Conservation (phyloP, 352 stramenopile genomes). For the Globisporangium heterothallicum region DNA sequence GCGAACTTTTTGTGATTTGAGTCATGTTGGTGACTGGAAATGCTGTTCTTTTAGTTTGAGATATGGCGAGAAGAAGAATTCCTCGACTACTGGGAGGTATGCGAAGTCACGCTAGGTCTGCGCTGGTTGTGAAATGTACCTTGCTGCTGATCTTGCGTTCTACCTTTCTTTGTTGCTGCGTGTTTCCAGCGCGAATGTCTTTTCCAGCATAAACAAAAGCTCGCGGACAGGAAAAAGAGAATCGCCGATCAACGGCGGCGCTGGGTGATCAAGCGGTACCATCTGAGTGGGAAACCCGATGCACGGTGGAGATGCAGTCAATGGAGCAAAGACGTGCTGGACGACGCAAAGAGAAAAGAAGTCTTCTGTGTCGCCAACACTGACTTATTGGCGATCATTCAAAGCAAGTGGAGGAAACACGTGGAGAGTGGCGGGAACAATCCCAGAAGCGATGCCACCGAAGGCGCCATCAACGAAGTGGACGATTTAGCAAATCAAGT, state of each 20-base stretch:
- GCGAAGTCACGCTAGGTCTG: background rate
- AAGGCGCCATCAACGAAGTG: conserved; percentile 25
- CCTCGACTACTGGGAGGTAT: conserved; percentile 74
- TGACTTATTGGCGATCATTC: conserved; percentile 43
- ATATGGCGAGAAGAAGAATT: conserved; percentile 76
- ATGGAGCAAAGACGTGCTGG: conserved; percentile 42
- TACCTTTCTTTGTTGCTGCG: too few species aligned
- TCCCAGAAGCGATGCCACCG: conserved; percentile 15
- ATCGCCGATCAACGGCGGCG: conserved; percentile 46
- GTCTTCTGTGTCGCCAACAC: conserved; percentile 44
- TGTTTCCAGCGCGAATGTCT: conserved; percentile 50
- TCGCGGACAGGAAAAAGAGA: conserved; percentile 22
- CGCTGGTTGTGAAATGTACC: background rate
- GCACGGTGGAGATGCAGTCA: conserved; percentile 41
- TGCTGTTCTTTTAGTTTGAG: conserved; percentile 40
- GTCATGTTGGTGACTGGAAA: too few species aligned
- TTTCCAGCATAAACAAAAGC: conserved; percentile 34
- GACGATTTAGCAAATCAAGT: conserved; percentile 40
- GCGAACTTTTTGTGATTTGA: too few species aligned
- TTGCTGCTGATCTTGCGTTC: background rate
- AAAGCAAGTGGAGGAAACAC: conserved; percentile 44
- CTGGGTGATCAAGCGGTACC: conserved; percentile 47
- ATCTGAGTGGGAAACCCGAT: conserved; percentile 54
- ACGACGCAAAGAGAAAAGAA: conserved; percentile 42
- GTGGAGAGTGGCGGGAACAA: conserved; percentile 9